phyloP scores from a whole-genome alignment of 305 asterid genomes.

The Fraxinus platypoda region DNA sequence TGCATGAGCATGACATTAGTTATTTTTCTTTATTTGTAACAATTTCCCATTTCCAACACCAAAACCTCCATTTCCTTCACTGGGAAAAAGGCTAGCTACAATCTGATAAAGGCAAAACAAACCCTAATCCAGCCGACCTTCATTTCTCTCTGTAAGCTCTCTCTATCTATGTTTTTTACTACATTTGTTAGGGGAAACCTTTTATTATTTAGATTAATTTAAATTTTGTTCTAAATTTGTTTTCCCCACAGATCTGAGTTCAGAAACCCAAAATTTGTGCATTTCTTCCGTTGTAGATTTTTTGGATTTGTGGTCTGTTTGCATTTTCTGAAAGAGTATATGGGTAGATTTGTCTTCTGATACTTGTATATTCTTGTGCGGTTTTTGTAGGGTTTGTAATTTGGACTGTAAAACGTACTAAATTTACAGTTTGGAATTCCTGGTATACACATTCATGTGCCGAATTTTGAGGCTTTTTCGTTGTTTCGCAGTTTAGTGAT shows the following conservation, averaged over 20 bases:
- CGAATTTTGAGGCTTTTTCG: conserved; percentile 17
- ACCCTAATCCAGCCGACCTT: conserved; percentile 44
- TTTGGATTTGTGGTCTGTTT: not conserved
- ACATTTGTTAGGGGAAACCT: not conserved
- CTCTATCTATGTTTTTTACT: conserved; percentile 20
- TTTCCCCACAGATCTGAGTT: conserved; percentile 29
- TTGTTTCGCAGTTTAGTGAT: conserved; percentile 13
- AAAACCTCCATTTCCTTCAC: conserved; percentile 14
- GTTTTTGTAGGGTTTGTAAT: conserved; percentile 41
- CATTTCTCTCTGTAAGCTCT: conserved; percentile 25
- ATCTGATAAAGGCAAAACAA: conserved; percentile 22
- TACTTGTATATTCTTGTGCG: conserved; percentile 27
- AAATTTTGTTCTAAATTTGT: not conserved
- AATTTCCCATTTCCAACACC: conserved; percentile 15
- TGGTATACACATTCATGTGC: conserved; percentile 14
- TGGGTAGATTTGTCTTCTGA: conserved; percentile 12
- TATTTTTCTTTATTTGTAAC: conserved; percentile 33
- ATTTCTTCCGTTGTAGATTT: conserved; percentile 11
- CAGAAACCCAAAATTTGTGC: conserved; percentile 15
- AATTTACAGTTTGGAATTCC: conserved; percentile 14
- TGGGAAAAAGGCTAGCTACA: conserved; percentile 13
- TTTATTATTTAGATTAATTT: not conserved
- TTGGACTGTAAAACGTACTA: conserved; percentile 25
- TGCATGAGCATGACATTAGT: conserved; percentile 8
- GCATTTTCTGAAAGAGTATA: conserved; percentile 18